Evolutionary conservation across 495 filamentous ascomycete species (phyloP), one percentile per base, ranked within the genome.

Genomic region (Cairneyella variabilis): DNA sequence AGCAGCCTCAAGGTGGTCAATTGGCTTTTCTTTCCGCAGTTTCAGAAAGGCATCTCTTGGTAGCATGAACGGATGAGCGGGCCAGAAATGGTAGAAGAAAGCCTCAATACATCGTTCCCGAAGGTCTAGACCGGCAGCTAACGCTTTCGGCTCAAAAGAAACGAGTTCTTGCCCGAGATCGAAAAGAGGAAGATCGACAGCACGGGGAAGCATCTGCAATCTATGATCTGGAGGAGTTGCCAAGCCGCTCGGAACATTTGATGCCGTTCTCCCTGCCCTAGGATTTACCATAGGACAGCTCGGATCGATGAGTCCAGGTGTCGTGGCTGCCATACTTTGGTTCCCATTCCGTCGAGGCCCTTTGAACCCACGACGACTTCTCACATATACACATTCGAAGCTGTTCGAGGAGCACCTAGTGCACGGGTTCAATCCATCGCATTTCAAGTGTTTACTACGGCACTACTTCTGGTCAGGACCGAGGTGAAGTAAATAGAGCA

Each of bases 61-160:
- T 3, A 84, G 72, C 45, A 81, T 66, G 56, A 89, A 78, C 0
- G 88, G 88, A 61, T 92, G 88, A 3, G 79, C 76, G 3, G 73
- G 72, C 57, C 89, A 81, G 61, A 91, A 91, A 67, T 81, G 77
- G 49, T 72, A 73, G 57, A 77, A 81, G 57, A 80, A 81, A 27
- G 78, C 69, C 44, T 81, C 76, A 51, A 80, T 70, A 53, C 76
- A 80, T 22, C 76, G 23, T 40, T 63, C 56, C 52, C 48, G 44
- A 25, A 60, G 14, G 32, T 59, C 46, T 25, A 57, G 26, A 14
- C 49, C 50, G 12, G 56, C 25, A 0, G 56, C 30, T 9, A 32
- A n/a, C 25, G 43, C 18, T 37, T 57, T 63, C 5, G 48, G 25
- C 26, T 53, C 48, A 30, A 56, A 57, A 45, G 60, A 51, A n/a